phyloP scores from a whole-genome alignment of 805 yeast species.

The Barnettozyma salicaria region DNA sequence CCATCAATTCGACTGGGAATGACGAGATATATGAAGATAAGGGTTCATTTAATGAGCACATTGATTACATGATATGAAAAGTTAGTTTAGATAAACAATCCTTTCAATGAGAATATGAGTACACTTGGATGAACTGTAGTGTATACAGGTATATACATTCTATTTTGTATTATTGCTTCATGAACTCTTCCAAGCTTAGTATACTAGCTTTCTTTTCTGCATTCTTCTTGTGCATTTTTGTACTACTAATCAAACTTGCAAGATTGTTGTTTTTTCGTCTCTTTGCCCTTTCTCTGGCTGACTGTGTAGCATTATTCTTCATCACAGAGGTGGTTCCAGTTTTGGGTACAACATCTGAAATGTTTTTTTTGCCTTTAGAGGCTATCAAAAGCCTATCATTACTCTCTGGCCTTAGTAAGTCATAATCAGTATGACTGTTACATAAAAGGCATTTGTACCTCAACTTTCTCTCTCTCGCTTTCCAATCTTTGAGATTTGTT shows the following conservation, averaged over 20 bases:
- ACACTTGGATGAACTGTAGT: neutral
- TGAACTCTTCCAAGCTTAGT: slow-evolving; percentile 45
- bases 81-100: neutral
- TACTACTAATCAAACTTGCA: slow-evolving; percentile 36
- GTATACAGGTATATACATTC: too few relatives aligned
- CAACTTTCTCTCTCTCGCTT: slow-evolving; percentile 18
- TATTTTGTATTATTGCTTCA: slow-evolving; percentile 31
- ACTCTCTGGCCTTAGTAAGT: slow-evolving; percentile 13
- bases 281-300: slow-evolving; percentile 37
- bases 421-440: slow-evolving; percentile 15
- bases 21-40: neutral
- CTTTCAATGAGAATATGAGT: neutral
- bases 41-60: neutral
- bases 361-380: too few relatives aligned
- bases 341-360: too few relatives aligned
- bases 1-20: neutral
- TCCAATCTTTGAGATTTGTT: too few relatives aligned
- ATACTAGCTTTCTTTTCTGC: slow-evolving; percentile 29
- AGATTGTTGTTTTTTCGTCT: slow-evolving; percentile 42
- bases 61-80: slow-evolving; percentile 4
- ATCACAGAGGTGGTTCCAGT: neutral
- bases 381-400: too few relatives aligned
- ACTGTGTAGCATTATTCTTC: slow-evolving; percentile 14
- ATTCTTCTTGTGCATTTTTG: slow-evolving; percentile 33
- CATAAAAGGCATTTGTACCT: slow-evolving; percentile 28